These are phyloP conservation scores for Alternaria longipes DNA, from an alignment of 2,329 filamentous ascomycete genomes.

Conservation along the genomic window DNA sequence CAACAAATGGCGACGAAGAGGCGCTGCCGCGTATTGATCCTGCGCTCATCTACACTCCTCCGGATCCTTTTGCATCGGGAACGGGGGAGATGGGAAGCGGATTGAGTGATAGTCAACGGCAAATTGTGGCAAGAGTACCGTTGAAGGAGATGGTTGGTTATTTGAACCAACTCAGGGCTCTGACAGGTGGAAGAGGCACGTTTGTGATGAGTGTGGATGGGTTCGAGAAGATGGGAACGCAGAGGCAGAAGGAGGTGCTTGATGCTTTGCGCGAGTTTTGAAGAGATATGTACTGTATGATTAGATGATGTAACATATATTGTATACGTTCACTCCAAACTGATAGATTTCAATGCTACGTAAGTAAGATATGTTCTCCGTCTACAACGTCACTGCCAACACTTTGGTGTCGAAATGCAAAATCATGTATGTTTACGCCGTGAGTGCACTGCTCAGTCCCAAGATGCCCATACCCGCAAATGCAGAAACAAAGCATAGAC, in stretches of 20 bases:
- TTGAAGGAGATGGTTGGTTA: slow-evolving; percentile 98
- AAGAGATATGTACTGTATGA: not conserved
- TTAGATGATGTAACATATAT: not conserved
- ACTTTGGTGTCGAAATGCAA: not conserved
- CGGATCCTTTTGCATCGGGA: slow-evolving; percentile 75
- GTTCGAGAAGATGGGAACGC: slow-evolving; percentile 72
- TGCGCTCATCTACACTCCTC: slow-evolving; percentile 82
- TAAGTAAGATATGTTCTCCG: not conserved
- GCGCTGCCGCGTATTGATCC: slow-evolving; percentile 68
- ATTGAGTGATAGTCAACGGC: slow-evolving; percentile 50
- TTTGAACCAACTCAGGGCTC: slow-evolving; percentile 83
- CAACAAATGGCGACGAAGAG: slow-evolving; percentile 30
- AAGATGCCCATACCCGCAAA: slow-evolving; percentile 89
- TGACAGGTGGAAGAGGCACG: slow-evolving; percentile 84
- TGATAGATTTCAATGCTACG: not conserved
- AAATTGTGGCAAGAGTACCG: slow-evolving; percentile 86
- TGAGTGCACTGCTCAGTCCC: slow-evolving; percentile 84
- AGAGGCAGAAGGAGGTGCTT: slow-evolving; percentile 67
- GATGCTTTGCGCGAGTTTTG: slow-evolving; percentile 44
- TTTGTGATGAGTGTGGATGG: slow-evolving; percentile 79
- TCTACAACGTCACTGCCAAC: not conserved
- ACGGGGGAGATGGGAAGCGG: slow-evolving; percentile 29
- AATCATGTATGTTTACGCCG: slow-evolving; percentile 57
- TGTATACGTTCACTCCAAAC: not conserved
- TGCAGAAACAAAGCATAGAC: slow-evolving; percentile 79